Evolutionary conservation across 345 rosid species (phyloP).

Genomic region (Kernera saxatilis): DNA sequence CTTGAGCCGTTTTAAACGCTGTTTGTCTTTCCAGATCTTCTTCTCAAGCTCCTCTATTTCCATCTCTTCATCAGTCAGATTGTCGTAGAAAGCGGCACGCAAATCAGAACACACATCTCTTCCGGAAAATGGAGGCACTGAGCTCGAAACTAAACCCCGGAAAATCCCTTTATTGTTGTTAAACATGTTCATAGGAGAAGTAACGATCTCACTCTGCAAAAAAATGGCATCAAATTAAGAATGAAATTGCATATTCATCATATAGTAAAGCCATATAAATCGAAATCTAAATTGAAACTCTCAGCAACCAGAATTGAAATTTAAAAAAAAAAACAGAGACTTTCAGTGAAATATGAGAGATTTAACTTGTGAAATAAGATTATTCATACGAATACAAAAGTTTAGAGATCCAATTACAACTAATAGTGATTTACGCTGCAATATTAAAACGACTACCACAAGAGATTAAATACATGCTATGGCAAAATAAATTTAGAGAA

Average conservation of each 20-base stretch:
- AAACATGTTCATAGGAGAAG: background rate
- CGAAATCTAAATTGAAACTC: background rate
- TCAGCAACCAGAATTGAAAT: background rate
- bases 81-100: conserved; percentile 36
- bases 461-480: background rate
- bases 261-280: background rate
- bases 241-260: background rate
- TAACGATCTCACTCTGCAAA: conserved; percentile 3
- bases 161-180: conserved; percentile 1
- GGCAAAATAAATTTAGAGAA: background rate
- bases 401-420: background rate
- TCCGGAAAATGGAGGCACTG: conserved; percentile 34
- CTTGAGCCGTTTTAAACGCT: conserved; percentile 64
- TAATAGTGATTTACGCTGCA: background rate
- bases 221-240: background rate
- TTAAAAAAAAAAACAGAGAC: background rate
- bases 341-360: background rate
- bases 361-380: background rate
- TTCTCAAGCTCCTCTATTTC: conserved; percentile 78
- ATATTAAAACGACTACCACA: background rate
- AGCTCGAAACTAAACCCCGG: background rate
- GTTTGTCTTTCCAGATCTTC: conserved; percentile 75
- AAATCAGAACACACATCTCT: conserved; percentile 17
- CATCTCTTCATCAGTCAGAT: conserved; percentile 61
- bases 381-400: background rate